phyloP scores from a whole-genome alignment of 2,329 filamentous ascomycete species.

The Catunica adiposa region DNA sequence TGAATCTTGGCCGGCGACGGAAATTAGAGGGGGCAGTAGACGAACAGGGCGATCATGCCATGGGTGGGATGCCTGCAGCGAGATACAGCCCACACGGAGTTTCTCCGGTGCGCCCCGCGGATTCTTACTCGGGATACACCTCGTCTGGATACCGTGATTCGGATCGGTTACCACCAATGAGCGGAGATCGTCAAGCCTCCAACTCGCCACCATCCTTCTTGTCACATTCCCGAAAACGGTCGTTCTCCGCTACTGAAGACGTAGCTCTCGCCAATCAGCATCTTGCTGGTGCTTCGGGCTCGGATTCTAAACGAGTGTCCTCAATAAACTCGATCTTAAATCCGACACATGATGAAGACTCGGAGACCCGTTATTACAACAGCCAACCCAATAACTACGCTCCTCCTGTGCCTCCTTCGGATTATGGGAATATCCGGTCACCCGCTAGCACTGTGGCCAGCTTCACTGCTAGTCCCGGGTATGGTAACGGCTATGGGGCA shows the following conservation, averaged over 20 bases:
- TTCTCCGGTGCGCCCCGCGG: neutral
- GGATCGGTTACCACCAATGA: conserved; percentile 17
- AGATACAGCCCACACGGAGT: conserved; percentile 1
- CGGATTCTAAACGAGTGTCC: conserved; percentile 45
- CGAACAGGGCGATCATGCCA: conserved; percentile 1
- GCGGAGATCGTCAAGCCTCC: conserved; percentile 37
- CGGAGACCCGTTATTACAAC: conserved; percentile 4
- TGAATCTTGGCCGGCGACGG: conserved; percentile 43
- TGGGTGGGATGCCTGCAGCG: neutral
- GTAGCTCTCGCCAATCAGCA: conserved; percentile 26
- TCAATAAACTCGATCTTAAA: conserved; percentile 66
- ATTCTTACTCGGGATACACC: neutral
- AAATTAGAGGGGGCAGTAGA: conserved; percentile 19
- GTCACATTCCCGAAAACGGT: conserved; percentile 46
- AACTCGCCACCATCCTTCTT: conserved; percentile 45
- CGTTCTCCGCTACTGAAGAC: conserved; percentile 44
- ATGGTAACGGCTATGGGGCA: neutral
- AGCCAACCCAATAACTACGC: conserved; percentile 8
- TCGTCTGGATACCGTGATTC: conserved; percentile 1
- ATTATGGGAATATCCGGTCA: conserved; percentile 6
- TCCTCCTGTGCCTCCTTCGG: conserved; percentile 1
- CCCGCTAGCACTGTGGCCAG: conserved; percentile 4
- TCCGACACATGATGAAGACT: conserved; percentile 21
- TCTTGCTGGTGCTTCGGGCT: neutral
- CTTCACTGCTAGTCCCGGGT: conserved; percentile 9